Evolutionary conservation across 1,139 yeast genomes (phyloP), one percentile per base, ranked within the genome.

Genomic region (Candida tropicalis): DNA sequence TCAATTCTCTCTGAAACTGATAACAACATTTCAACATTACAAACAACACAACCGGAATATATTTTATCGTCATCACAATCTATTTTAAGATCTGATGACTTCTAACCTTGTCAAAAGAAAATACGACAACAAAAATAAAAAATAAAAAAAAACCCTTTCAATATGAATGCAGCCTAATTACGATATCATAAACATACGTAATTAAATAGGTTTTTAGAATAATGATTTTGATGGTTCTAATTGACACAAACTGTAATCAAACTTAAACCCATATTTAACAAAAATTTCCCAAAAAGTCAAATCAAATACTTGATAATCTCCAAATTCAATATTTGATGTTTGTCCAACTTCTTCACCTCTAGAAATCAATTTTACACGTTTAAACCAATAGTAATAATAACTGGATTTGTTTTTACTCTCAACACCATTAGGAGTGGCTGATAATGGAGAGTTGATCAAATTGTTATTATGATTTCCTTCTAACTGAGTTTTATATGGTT

Each of bases 261-360:
- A 65, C 48, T 60, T 65, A 53, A 70, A 71, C 4, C 69, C 73
- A 49, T 60, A 53, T 49, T 72, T 73, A 25, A 65, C 55, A 51
- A 65, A 67, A 12, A 69, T 67, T 37, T 73, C 78, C 79, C 79
- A 73, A 17, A 65, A 54, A 27, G 59, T 58, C 50, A 73, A 64
- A 53, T 73, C 78, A 56, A 73, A 73, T 11, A 73, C 73, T 48
- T 70, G 73, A 50, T 62, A 73, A 48, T 73, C 78, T 2, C 75
- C 75, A 42, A 61, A 56, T 41, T 69, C 74, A 27, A 56, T 42
- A 6, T 35, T 49, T 8, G 48, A 42, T 15, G 42, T 48, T 15
- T 42, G 49, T 5, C 48, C 41, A 1, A 48, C 40, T 20, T 52
- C 51, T 3, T 56, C 55, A 38, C 51, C 56, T 1, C 53, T 40